Percentiles rank a stretch among this genome's conserved stretches.
Evolutionary conservation across 78 protist species (phyloP).

Genomic region (Planoprotostelium fungivorum): DNA sequence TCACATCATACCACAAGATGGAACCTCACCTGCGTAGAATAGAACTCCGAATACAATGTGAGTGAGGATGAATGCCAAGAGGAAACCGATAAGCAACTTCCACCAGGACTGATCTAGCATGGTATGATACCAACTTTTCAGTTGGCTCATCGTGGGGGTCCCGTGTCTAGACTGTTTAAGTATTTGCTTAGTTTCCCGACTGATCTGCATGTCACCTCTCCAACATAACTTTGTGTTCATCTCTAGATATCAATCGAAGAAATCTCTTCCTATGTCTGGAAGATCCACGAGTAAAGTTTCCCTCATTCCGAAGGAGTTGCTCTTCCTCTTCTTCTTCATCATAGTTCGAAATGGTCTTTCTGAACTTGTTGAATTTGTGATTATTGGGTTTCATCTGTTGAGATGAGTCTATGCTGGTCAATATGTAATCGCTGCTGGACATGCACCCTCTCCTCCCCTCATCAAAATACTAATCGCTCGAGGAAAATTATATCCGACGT

Average conservation of each 20-base stretch:
- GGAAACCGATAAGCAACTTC: neutral
- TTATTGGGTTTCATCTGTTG: too few relatives aligned
- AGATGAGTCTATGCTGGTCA: too few relatives aligned
- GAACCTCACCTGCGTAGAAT: neutral
- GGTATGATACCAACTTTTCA: neutral
- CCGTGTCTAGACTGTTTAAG: neutral
- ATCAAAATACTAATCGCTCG: too few relatives aligned
- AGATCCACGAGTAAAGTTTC: neutral
- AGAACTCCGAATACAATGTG: neutral
- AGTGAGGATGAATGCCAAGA: neutral
- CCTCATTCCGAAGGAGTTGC: neutral
- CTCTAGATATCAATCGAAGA: neutral
- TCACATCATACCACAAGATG: too few relatives aligned
- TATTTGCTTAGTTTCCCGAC: too few relatives aligned
- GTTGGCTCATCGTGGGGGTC: neutral
- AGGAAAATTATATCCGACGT: too few relatives aligned
- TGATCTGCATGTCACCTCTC: neutral
- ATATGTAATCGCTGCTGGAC: too few relatives aligned
- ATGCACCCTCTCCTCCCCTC: too few relatives aligned
- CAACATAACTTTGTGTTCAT: neutral
- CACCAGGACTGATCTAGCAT: neutral
- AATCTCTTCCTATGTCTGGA: neutral
- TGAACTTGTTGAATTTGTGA: too few relatives aligned
- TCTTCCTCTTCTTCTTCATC: too few relatives aligned
- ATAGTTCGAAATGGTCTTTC: too few relatives aligned